Evolutionary conservation across 2,329 filamentous ascomycete species (phyloP).

Genomic region (Sarocladium strictum): DNA sequence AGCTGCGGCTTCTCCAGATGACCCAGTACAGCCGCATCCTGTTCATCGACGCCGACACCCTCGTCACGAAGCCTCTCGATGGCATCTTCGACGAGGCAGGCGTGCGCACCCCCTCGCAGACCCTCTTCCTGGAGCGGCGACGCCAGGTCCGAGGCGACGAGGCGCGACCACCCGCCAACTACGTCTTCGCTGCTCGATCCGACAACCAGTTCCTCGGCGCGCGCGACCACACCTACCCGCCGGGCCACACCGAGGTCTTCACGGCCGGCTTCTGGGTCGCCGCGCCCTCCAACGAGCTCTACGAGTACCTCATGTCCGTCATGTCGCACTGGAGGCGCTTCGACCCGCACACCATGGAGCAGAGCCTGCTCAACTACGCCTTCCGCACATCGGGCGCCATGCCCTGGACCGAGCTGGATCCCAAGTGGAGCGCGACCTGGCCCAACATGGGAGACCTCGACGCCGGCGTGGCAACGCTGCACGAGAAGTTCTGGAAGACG

Average conservation of each 20-base stretch:
- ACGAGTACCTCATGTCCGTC: conserved; percentile 30
- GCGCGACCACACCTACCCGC: conserved; percentile 29
- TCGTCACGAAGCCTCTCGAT: conserved; percentile 20
- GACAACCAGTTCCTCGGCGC: conserved; percentile 25
- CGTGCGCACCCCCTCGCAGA: neutral
- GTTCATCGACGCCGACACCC: conserved; percentile 37
- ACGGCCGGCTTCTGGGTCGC: conserved; percentile 36
- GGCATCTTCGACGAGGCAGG: conserved; percentile 15
- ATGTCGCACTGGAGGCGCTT: conserved; percentile 29
- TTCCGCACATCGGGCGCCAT: conserved; percentile 32
- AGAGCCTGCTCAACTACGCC: conserved; percentile 38
- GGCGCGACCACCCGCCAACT: conserved; percentile 23
- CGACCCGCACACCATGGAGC: conserved; percentile 31
- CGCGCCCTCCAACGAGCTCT: conserved; percentile 30
- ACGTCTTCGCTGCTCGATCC: conserved; percentile 26
- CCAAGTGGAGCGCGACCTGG: conserved; percentile 33
- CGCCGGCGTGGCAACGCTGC: conserved; percentile 26
- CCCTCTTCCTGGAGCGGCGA: neutral
- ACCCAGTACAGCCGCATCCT: conserved; percentile 33
- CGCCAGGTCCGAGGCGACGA: conserved; percentile 21
- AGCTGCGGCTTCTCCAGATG: conserved; percentile 34
- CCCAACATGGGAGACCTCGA: conserved; percentile 26
- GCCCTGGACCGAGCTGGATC: conserved; percentile 33
- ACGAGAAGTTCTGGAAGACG: conserved; percentile 31
- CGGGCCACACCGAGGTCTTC: conserved; percentile 24